Evolutionary conservation across 2,329 filamentous ascomycete genomes (phyloP), one percentile per base, ranked within the genome.

Genomic region (Talaromyces piceae): DNA sequence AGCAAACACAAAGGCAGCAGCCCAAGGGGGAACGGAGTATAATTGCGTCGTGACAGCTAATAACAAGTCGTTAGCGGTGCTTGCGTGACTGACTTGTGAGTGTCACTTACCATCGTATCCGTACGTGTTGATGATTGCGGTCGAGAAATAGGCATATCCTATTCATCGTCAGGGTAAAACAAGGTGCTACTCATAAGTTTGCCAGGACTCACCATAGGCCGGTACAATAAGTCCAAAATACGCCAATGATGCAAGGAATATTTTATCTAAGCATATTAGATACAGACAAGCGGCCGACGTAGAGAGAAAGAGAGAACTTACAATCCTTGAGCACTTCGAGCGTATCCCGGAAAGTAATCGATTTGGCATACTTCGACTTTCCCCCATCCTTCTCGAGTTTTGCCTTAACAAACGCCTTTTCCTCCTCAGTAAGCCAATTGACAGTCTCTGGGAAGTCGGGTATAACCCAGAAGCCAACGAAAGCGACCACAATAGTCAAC

Each of bases 171-270:
- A 48, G 44, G 18, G 54, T 26, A 58, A 46, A n/a, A 49, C 5
- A 41, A 12, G 6, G 20, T 23, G 27, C 3, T 41, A 30, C 25
- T 5, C 28, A 4, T 41, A 9, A 30, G 28, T n/a, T n/a, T n/a
- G n/a, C n/a, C n/a, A n/a, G n/a, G n/a, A 13, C n/a, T 45, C 55
- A 59, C 83, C 77, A 63, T 89, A 90, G 4, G 84, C 86, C 0
- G 87, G 85, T 1, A 91, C 85, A 57, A 90, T 82, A 54, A 90
- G 75, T 9, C 86, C 87, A 59, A 91, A 83, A 69, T 91, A 91
- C 86, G 90, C 90, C 66, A 90, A 76, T 0, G 84, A 86, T 41
- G 84, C 87, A 12, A 89, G 67, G 59, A 87, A 79, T 59, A 90
- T 77, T 66, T 87, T 88, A 60, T 70, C 69, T 72, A 53, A 50